These are phyloP conservation scores for Trichophyton rubrum DNA, from an alignment of 2,329 filamentous ascomycete genomes.

Conservation along the genomic window DNA sequence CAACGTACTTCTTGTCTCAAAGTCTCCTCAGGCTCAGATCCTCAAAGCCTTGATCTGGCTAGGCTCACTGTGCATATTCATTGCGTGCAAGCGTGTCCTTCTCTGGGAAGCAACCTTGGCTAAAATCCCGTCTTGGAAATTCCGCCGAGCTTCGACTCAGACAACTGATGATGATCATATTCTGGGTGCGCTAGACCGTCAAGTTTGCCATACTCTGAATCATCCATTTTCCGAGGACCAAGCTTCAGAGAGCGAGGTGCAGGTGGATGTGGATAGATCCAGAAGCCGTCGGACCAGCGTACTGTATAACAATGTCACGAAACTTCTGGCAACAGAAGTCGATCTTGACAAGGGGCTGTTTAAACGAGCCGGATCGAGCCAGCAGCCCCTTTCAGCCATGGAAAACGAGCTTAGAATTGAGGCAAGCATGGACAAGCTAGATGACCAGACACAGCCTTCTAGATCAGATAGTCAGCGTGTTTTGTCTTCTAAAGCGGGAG, in stretches of 20 bases:
- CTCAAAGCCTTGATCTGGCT: constrained; percentile 76
- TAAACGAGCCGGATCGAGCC: not conserved
- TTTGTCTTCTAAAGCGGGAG: constrained; percentile 31
- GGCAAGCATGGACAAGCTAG: not conserved
- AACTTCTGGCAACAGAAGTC: not conserved
- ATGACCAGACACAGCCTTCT: not conserved
- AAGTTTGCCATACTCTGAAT: constrained; percentile 40
- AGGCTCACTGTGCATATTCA: constrained; percentile 63
- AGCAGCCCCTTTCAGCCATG: not conserved
- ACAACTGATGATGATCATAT: constrained; percentile 25
- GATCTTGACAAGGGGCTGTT: not conserved
- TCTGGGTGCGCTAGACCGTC: constrained; percentile 31
- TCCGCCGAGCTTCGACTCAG: constrained; percentile 44
- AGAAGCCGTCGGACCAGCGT: not conserved
- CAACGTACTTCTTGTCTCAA: constrained; percentile 64
- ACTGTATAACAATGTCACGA: not conserved
- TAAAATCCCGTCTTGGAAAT: constrained; percentile 82
- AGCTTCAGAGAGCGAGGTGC: constrained; percentile 28
- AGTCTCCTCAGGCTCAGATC: constrained; percentile 71
- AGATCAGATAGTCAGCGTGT: constrained; percentile 28
- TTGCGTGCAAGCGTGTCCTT: constrained; percentile 61
- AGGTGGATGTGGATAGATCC: constrained; percentile 12
- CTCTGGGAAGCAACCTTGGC: constrained; percentile 76
- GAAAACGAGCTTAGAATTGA: not conserved
- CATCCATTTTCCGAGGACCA: constrained; percentile 25